A percentile compares a stretch with the other conserved stretches of the same genome.
Evolutionary conservation across 768 basidiomycete genomes (phyloP).

Genomic region (Tulasnella sp.): DNA sequence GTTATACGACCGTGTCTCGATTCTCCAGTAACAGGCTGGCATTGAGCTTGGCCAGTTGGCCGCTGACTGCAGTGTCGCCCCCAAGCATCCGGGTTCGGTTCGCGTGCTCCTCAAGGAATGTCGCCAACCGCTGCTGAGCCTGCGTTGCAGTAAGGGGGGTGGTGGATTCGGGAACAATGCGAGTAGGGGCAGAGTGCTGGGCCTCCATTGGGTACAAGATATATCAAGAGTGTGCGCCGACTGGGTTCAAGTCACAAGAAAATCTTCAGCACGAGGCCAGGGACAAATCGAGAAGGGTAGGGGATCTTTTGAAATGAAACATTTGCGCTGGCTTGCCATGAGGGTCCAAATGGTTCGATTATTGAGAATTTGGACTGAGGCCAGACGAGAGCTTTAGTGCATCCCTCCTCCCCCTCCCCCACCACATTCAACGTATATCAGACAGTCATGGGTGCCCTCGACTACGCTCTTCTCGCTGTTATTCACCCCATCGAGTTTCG

Average conservation of each 20-base stretch:
- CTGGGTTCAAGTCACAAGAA: no score
- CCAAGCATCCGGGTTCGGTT: conserved; percentile 4
- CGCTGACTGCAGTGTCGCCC: conserved; percentile 1
- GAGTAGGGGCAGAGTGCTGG: neutral
- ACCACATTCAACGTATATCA: neutral
- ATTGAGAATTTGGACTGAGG: neutral
- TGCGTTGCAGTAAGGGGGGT: neutral
- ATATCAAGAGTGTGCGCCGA: no score
- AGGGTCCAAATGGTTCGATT: no score
- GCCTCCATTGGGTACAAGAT: no score
- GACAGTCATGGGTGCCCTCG: conserved; percentile 39
- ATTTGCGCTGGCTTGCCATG: no score
- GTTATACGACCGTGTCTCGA: neutral
- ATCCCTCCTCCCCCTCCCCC: neutral
- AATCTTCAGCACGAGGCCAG: no score
- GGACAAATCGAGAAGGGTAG: no score
- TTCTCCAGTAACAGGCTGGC: neutral
- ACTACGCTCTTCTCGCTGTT: conserved; percentile 56
- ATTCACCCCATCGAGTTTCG: conserved; percentile 79
- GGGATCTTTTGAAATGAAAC: no score
- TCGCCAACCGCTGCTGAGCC: neutral
- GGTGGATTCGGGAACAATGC: neutral
- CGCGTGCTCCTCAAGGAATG: neutral
- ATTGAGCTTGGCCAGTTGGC: conserved; percentile 6
- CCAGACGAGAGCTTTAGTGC: neutral